Percentiles rank a stretch among this genome's conserved stretches.
phyloP scores from a whole-genome alignment of 2,329 filamentous ascomycete genomes.

The Paraphaeosphaeria sporulosa region DNA sequence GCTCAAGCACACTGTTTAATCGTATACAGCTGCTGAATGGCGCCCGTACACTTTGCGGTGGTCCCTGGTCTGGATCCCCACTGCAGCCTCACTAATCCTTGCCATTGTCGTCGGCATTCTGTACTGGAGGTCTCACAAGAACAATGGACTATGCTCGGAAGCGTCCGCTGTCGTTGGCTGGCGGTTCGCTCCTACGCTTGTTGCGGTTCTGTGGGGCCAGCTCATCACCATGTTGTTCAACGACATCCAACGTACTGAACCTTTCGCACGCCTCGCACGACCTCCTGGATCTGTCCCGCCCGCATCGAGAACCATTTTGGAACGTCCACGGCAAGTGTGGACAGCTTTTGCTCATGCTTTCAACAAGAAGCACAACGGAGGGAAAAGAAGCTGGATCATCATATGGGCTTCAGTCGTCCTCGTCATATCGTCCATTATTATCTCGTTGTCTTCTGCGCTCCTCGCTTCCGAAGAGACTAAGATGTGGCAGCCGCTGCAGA shows the following conservation, averaged over 20 bases:
- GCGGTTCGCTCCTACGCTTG: conserved; percentile 20
- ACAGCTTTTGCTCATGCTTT: conserved; percentile 17
- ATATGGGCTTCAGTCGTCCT: conserved; percentile 14
- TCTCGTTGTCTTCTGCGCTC: conserved; percentile 25
- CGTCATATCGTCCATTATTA: conserved; percentile 18
- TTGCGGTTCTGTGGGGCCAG: conserved; percentile 22
- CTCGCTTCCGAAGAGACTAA: conserved; percentile 18
- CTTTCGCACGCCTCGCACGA: conserved; percentile 19
- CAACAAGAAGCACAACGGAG: conserved; percentile 18
- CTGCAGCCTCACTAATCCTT: conserved; percentile 11
- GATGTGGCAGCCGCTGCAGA: conserved; percentile 8
- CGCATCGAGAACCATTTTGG: conserved; percentile 13
- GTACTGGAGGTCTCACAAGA: conserved; percentile 18
- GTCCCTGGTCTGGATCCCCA: conserved; percentile 14
- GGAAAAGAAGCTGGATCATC: conserved; percentile 19
- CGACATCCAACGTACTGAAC: conserved; percentile 23
- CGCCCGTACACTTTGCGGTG: conserved; percentile 21
- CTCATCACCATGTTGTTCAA: conserved; percentile 19
- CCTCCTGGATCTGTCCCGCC: not conserved
- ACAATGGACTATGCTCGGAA: conserved; percentile 19
- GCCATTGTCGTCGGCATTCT: conserved; percentile 11
- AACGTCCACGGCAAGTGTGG: conserved; percentile 21
- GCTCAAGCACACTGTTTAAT: not conserved
- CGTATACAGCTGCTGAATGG: conserved; percentile 14
- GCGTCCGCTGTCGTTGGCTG: conserved; percentile 16